Evolutionary conservation across 176 grass and related monocot genomes (phyloP).

Genomic region (maize (Zea mays)): Zm-B73-REFERENCE-NAM-5.0 NC_050098.1:171689001-171689500

Average conservation of each 20-base stretch:
- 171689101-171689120: not conserved
- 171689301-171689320: no score
- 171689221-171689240: not conserved
- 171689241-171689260: not conserved
- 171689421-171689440: no score
- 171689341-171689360: no score
- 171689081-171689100: conserved; percentile 46
- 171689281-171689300: not conserved
- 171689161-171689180: conserved; percentile 24
- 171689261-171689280: not conserved
- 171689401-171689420: no score
- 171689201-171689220: not conserved
- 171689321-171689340: no score
- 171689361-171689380: no score
- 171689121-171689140: conserved; percentile 17
- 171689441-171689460: no score
- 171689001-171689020: conserved; percentile 7
- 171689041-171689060: conserved; percentile 18
- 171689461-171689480: no score
- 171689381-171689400: no score
- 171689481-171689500: no score
- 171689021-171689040: conserved; percentile 25
- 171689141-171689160: conserved; percentile 10
- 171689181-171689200: conserved; percentile 22
- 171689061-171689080: conserved; percentile 44